phyloP scores from a whole-genome alignment of 1,284 basidiomycete species.

The Ganoderma lucidum region DNA sequence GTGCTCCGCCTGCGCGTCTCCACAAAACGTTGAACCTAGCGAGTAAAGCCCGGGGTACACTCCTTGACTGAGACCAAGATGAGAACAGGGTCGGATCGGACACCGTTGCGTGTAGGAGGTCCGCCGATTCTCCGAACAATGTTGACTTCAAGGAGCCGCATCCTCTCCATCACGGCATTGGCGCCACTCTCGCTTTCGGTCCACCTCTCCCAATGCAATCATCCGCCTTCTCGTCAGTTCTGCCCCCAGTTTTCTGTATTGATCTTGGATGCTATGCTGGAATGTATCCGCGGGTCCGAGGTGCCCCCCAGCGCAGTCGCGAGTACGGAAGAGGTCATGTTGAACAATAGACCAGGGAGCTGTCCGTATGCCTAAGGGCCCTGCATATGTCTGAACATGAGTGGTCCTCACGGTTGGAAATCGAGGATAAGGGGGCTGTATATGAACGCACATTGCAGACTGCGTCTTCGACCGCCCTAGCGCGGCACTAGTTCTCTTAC shows the following conservation, averaged over 20 bases:
- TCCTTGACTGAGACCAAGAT: not conserved
- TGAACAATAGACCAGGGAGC: not conserved
- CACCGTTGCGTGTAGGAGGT: not conserved
- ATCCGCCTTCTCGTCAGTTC: not conserved
- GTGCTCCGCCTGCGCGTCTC: not conserved
- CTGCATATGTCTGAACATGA: not conserved
- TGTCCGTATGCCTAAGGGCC: not conserved
- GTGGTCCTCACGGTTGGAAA: not conserved
- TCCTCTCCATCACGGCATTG: not conserved
- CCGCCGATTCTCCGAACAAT: not conserved
- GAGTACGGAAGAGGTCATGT: not conserved
- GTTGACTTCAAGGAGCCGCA: not conserved
- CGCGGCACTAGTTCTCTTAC: not conserved
- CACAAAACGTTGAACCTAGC: not conserved
- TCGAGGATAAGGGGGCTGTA: not conserved
- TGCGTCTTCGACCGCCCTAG: not conserved
- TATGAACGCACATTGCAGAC: not conserved
- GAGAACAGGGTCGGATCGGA: not conserved
- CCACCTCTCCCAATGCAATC: not conserved
- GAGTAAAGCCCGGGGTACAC: not conserved
- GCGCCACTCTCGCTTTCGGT: not conserved
- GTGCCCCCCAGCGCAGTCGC: not conserved
- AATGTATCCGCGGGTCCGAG: not conserved
- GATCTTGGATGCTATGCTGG: not conserved
- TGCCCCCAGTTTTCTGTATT: not conserved